Conservation (phyloP, 1,284 basidiomycete genomes). For the Trametes pubescens region DNA sequence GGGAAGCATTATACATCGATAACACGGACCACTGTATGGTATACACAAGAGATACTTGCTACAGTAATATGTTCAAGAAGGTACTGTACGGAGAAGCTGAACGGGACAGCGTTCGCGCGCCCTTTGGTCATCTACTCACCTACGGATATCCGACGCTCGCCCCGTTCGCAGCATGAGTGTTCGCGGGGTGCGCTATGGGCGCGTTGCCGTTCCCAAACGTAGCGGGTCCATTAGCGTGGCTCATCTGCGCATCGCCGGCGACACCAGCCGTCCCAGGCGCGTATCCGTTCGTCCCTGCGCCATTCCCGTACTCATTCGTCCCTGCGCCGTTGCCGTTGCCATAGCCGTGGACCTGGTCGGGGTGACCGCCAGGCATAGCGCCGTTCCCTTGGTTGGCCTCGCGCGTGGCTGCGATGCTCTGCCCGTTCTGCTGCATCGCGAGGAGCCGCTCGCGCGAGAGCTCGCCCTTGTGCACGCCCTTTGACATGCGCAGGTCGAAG, state of each 20-base stretch:
- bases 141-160: slow-evolving; percentile 8
- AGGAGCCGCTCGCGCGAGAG: slow-evolving; percentile 26
- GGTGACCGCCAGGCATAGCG: neutral
- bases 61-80: slow-evolving; percentile 10
- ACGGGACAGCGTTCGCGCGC: neutral
- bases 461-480: slow-evolving; percentile 30
- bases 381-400: slow-evolving; percentile 20
- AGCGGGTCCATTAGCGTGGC: slow-evolving; percentile 16
- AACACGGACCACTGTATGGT: neutral
- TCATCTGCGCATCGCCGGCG: slow-evolving; percentile 11
- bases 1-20: neutral
- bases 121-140: neutral
- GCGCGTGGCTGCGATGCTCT: slow-evolving; percentile 10
- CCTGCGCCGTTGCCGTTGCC: neutral
- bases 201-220: slow-evolving; percentile 13
- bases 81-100: neutral
- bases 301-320: slow-evolving; percentile 6
- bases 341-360: neutral
- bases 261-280: neutral
- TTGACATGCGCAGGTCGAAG: slow-evolving; percentile 33
- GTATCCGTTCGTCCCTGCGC: slow-evolving; percentile 1
- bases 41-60: neutral
- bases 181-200: slow-evolving; percentile 6
- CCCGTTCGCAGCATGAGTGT: slow-evolving; percentile 11
- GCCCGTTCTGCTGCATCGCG: slow-evolving; percentile 24